Evolutionary conservation across 495 filamentous ascomycete species (phyloP).

Genomic region (Hypomontagnella submonticulosa): DNA sequence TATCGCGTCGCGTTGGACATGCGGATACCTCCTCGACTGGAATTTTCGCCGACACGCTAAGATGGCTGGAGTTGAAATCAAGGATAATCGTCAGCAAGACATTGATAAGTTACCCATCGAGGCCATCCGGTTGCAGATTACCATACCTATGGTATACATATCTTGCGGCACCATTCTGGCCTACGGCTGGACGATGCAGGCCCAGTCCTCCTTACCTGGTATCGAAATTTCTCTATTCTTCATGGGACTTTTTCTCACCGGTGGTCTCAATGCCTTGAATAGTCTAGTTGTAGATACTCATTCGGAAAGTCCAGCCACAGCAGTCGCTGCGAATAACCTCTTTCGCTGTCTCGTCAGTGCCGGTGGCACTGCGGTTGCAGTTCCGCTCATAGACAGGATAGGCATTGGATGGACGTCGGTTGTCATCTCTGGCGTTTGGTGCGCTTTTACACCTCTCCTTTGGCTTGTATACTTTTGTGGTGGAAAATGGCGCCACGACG

Average conservation of each 20-base stretch:
- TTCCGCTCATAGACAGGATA: slow-evolving; percentile 56
- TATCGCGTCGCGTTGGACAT: slow-evolving; percentile 49
- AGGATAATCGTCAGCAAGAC: slow-evolving; percentile 56
- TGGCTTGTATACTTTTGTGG: slow-evolving; percentile 53
- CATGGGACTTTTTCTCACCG: slow-evolving; percentile 48
- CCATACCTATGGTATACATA: slow-evolving; percentile 52
- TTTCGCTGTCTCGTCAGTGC: slow-evolving; percentile 59
- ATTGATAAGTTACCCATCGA: slow-evolving; percentile 55
- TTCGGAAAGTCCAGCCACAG: slow-evolving; percentile 53
- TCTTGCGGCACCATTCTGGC: slow-evolving; percentile 51
- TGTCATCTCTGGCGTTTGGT: slow-evolving; percentile 49
- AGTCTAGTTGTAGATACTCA: slow-evolving; percentile 61
- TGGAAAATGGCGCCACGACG: slow-evolving; percentile 51
- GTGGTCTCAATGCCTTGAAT: slow-evolving; percentile 41
- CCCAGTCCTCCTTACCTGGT: slow-evolving; percentile 50
- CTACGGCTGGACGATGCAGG: slow-evolving; percentile 62
- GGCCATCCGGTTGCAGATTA: slow-evolving; percentile 53
- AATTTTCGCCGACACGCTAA: slow-evolving; percentile 55
- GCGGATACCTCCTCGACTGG: slow-evolving; percentile 56
- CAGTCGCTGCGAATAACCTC: slow-evolving; percentile 61
- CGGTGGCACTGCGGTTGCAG: slow-evolving; percentile 52
- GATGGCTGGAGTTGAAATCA: slow-evolving; percentile 45
- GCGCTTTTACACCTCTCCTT: slow-evolving; percentile 47
- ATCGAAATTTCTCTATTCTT: slow-evolving; percentile 52
- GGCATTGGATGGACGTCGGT: slow-evolving; percentile 62